phyloP scores from a whole-genome alignment of 208 protist genomes.

The Leishmania martiniquensis region DNA sequence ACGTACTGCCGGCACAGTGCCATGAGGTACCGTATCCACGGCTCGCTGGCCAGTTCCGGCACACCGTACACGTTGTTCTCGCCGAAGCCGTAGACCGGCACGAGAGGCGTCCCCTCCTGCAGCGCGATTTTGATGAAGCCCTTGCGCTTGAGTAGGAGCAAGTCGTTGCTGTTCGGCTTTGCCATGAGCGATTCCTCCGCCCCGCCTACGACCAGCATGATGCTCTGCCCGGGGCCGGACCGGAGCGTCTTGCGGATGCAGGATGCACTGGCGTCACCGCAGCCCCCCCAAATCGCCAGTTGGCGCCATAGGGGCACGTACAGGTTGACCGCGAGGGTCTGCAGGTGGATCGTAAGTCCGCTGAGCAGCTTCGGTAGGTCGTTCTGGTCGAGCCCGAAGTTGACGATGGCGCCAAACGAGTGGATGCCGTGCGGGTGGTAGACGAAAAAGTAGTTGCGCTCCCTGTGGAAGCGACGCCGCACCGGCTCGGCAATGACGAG shows the following conservation, averaged over 20 bases:
- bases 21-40: constrained; percentile 34
- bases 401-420: constrained; percentile 85
- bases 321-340: constrained; percentile 89
- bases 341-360: constrained; percentile 69
- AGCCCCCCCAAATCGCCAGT: constrained; percentile 59
- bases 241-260: constrained; percentile 76
- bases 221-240: constrained; percentile 72
- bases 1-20: constrained; percentile 42
- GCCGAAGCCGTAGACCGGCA: constrained; percentile 88
- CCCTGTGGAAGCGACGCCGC: constrained; percentile 44
- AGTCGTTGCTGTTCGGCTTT: constrained; percentile 72
- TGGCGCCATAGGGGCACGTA: constrained; percentile 89
- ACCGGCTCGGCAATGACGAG: constrained; percentile 62
- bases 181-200: constrained; percentile 79
- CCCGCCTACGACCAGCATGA: constrained; percentile 86
- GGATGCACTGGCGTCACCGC: constrained; percentile 79
- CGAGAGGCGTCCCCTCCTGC: constrained; percentile 72
- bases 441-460: constrained; percentile 86
- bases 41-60: constrained; percentile 32
- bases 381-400: constrained; percentile 67
- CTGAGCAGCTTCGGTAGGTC: constrained; percentile 49
- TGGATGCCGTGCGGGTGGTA: constrained; percentile 92
- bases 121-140: constrained; percentile 90
- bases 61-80: constrained; percentile 88
- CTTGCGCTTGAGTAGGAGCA: constrained; percentile 72